phyloP scores from a whole-genome alignment of 495 filamentous ascomycete species.

The Aspergillus saccharolyticus region DNA sequence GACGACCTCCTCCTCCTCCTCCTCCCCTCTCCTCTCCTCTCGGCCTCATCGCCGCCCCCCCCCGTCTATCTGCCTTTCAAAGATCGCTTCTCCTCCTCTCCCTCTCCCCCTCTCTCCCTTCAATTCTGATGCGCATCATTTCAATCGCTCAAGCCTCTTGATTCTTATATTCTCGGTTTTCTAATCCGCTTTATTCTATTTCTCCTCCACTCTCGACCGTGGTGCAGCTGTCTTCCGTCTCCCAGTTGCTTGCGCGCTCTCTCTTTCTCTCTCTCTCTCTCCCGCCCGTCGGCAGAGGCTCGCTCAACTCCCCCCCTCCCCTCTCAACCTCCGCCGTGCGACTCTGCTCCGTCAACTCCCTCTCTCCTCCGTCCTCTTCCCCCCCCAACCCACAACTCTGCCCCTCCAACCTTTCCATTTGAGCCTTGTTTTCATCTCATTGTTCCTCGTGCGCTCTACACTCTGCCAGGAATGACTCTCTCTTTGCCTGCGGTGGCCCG shows the following conservation, averaged over 20 bases:
- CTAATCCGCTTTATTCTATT: slow-evolving; percentile 16
- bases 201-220: slow-evolving; percentile 30
- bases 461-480: slow-evolving; percentile 45
- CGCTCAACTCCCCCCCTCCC: slow-evolving; percentile 27
- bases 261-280: slow-evolving; percentile 15
- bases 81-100: slow-evolving; percentile 1
- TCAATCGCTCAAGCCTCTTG: slow-evolving; percentile 18
- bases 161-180: slow-evolving; percentile 21
- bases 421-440: slow-evolving; percentile 19
- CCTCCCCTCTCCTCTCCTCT: slow-evolving; percentile 13
- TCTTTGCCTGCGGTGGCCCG: slow-evolving; percentile 39
- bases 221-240: slow-evolving; percentile 24
- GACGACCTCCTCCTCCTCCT: not conserved
- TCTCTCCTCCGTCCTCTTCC: slow-evolving; percentile 13
- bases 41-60: slow-evolving; percentile 4
- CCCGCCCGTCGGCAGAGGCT: slow-evolving; percentile 18
- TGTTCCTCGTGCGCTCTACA: slow-evolving; percentile 25
- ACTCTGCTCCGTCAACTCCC: slow-evolving; percentile 8
- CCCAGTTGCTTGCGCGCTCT: slow-evolving; percentile 37
- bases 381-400: slow-evolving; percentile 17
- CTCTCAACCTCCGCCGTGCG: slow-evolving; percentile 28
- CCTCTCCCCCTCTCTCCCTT: slow-evolving; percentile 10
- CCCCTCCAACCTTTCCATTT: not conserved
- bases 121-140: slow-evolving; percentile 5
- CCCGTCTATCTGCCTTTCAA: slow-evolving; percentile 9